Conservation (phyloP, 164 flowering plant species). For the Taxillus chinensis region DNA sequence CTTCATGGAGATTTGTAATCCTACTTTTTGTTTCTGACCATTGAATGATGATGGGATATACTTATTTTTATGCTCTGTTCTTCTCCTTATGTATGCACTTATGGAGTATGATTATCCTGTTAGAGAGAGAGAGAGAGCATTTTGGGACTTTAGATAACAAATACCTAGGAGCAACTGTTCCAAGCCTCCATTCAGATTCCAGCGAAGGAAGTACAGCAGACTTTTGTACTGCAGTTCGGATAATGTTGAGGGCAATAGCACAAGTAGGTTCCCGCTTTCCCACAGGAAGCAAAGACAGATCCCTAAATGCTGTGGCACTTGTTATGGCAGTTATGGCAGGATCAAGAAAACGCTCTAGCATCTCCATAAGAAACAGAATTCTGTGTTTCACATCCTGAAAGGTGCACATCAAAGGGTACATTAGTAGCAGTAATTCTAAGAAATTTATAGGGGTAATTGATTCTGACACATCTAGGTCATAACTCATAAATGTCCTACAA, state of each 20-base stretch:
- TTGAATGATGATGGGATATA: no score
- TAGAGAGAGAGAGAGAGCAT: neutral
- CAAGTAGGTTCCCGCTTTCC: slow-evolving; percentile 54
- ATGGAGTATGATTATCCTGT: no score
- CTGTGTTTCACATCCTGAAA: slow-evolving; percentile 69
- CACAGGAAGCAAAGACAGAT: slow-evolving; percentile 33
- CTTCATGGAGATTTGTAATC: no score
- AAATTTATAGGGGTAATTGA: neutral
- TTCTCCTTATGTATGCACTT: no score
- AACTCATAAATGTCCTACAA: neutral
- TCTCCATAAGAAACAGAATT: slow-evolving; percentile 77
- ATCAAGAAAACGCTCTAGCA: slow-evolving; percentile 83
- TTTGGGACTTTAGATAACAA: neutral
- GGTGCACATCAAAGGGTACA: neutral
- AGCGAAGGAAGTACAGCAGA: slow-evolving; percentile 76
- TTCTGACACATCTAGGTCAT: no score
- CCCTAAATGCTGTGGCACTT: slow-evolving; percentile 59
- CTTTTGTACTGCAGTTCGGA: slow-evolving; percentile 62
- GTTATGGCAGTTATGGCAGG: slow-evolving; percentile 48
- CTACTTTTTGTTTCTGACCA: no score
- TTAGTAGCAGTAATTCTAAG: neutral
- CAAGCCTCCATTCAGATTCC: slow-evolving; percentile 82
- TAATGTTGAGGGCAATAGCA: slow-evolving; percentile 56
- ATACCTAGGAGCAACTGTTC: slow-evolving; percentile 86
- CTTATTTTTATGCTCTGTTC: no score